Base-by-base conservation (phyloP, 306 rosid genomes). In the Corylus heterophylla region DNA sequence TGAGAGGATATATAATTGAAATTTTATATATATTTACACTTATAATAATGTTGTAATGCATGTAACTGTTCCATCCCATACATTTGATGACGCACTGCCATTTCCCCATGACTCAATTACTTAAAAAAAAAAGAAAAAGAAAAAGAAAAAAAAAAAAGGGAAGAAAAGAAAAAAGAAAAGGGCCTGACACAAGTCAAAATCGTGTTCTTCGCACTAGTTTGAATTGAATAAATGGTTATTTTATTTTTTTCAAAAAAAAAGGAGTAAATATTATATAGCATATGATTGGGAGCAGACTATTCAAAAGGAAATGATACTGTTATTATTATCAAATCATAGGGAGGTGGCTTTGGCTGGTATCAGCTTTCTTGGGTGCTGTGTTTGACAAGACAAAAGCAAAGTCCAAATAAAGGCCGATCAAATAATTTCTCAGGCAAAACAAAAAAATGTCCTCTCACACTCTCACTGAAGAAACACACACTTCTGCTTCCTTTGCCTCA, bases 361-460 rank as follows among this genome's bases (percentile, higher is more conserved):
- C 85, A 89, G 84, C 93, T 86, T 89, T 89, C 83, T 91, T 78
- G 89, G 80, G 73, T 84, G 74, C 17, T 82, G 96, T 81, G 90
- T 81, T 77, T 86, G 90, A 86, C 89, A 85, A 84, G 92, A 86
- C 92, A 89, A 89, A 88, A 89, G 96, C 83, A 86, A 89, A 76
- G 81, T 82, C 88, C 88, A 82, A 31, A 31, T 31, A 31, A 91
- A 87, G 84, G 6, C 1, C 27, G 20, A 48, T 20, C 69, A 86
- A 90, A 85, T 83, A 75, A 85, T 83, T 83, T 81, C 16, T 22
- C 37, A 70, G 68, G 61, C 80, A 84, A 89, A 87, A 85, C 87
- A 83, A 88, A 83, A 78, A 88, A 83, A 78, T 85, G 83, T 76
- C 50, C 44, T 73, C 66, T 50, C 58, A 12, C 13, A 2, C 87